Conservation (phyloP, 345 rosid genomes). For the Geranium brycei region DNA sequence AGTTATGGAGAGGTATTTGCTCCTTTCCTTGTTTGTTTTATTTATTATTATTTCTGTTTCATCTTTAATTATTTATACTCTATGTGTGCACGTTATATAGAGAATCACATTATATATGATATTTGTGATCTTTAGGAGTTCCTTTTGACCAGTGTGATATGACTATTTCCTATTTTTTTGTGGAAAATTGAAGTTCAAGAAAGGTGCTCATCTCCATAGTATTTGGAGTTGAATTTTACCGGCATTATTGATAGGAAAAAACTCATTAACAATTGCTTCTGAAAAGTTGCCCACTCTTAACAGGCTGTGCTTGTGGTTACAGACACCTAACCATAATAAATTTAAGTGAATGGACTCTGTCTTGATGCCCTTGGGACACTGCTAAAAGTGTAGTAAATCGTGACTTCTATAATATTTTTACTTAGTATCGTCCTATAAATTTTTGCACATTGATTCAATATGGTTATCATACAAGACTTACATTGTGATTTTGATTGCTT, state of each 20-base stretch:
- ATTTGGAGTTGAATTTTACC: not conserved
- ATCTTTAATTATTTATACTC: too few species aligned
- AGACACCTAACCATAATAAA: not conserved
- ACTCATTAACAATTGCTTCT: not conserved
- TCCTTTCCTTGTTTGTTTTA: not conserved
- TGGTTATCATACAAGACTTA: not conserved
- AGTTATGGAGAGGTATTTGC: conserved; percentile 85
- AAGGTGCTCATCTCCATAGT: not conserved
- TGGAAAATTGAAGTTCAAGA: not conserved
- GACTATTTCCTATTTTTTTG: too few species aligned
- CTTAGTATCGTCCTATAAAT: not conserved
- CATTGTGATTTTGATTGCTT: not conserved
- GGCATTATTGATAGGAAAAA: not conserved
- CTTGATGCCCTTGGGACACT: not conserved
- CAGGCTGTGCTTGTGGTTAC: not conserved
- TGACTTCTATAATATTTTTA: not conserved
- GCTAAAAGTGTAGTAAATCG: not conserved
- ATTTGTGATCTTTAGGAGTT: not conserved
- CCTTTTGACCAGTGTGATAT: not conserved
- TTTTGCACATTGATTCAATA: not conserved
- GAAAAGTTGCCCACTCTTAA: not conserved
- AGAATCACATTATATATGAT: not conserved
- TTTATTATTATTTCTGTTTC: too few species aligned
- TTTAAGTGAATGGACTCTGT: not conserved
- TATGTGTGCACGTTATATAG: not conserved